Evolutionary conservation across 1,139 yeast species (phyloP).

Genomic region (Zygoascus sp.): DNA sequence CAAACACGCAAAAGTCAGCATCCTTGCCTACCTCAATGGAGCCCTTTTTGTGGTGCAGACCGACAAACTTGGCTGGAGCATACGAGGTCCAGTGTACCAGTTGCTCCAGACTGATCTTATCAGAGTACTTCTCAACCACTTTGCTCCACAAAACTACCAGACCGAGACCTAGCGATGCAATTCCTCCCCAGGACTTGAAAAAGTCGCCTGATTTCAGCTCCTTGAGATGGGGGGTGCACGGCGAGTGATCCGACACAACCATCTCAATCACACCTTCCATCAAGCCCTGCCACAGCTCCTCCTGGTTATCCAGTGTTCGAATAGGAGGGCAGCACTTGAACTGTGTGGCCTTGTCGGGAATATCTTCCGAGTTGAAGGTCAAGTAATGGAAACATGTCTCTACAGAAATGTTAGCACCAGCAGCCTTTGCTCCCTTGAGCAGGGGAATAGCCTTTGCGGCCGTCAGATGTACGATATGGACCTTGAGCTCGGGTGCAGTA

Average conservation of each 20-base stretch:
- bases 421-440: conserved; percentile 58
- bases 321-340: conserved; percentile 96
- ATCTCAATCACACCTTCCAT: conserved; percentile 64
- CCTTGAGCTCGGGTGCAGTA: conserved; percentile 53
- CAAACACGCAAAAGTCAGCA: conserved; percentile 83
- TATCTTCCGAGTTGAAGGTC: conserved; percentile 68
- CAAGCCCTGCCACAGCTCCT: conserved; percentile 72
- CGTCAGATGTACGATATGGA: conserved; percentile 88
- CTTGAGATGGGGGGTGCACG: conserved; percentile 88
- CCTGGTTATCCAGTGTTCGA: conserved; percentile 65
- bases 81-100: conserved; percentile 74
- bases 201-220: conserved; percentile 80
- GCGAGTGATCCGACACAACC: conserved; percentile 92
- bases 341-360: conserved; percentile 70
- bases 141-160: conserved; percentile 76
- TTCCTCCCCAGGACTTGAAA: conserved; percentile 96
- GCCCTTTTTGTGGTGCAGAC: conserved; percentile 70
- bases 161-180: conserved; percentile 87
- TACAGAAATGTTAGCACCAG: conserved; percentile 60
- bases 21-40: conserved; percentile 66
- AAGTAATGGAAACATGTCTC: conserved; percentile 95
- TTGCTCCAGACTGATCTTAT: conserved; percentile 48
- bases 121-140: conserved; percentile 40
- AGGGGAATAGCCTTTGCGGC: conserved; percentile 73
- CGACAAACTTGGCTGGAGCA: conserved; percentile 83